These are phyloP conservation scores for Podospora bellae-mahoneyi DNA, from an alignment of 495 filamentous ascomycete species.

Conservation along the genomic window DNA sequence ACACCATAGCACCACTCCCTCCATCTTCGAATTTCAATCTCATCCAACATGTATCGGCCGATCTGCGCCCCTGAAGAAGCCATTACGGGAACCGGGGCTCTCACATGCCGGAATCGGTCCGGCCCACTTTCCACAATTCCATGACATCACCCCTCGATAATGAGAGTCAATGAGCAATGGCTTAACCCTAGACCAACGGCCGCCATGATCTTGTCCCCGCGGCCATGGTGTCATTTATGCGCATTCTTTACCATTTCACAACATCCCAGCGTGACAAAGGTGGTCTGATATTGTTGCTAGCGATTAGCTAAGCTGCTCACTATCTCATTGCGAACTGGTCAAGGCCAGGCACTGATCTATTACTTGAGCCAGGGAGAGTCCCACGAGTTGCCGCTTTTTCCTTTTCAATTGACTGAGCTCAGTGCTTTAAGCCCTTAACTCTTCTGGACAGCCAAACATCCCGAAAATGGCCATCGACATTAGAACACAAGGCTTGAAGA, in stretches of 20 bases:
- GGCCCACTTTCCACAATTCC: neutral
- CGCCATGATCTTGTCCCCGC: neutral
- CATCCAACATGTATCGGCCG: neutral
- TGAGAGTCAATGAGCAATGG: neutral
- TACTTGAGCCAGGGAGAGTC: neutral
- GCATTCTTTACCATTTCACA: neutral
- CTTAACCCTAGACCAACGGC: neutral
- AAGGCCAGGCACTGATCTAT: neutral
- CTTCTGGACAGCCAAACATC: neutral
- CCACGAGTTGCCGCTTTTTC: neutral
- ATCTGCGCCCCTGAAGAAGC: neutral
- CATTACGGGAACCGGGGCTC: neutral
- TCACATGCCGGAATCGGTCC: neutral
- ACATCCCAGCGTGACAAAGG: neutral
- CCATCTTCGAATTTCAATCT: neutral
- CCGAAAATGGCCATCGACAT: conserved; percentile 35
- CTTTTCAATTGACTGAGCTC: neutral
- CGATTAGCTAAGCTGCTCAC: neutral
- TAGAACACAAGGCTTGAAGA: conserved; percentile 37
- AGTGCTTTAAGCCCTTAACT: neutral
- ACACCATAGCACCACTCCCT: neutral
- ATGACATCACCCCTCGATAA: neutral
- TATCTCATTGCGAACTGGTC: neutral
- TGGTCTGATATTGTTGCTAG: neutral
- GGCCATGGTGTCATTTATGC: neutral